Percentiles rank a stretch among this genome's conserved stretches.
Conservation (phyloP, 768 basidiomycete species). For the Mycena kentingensis region DNA sequence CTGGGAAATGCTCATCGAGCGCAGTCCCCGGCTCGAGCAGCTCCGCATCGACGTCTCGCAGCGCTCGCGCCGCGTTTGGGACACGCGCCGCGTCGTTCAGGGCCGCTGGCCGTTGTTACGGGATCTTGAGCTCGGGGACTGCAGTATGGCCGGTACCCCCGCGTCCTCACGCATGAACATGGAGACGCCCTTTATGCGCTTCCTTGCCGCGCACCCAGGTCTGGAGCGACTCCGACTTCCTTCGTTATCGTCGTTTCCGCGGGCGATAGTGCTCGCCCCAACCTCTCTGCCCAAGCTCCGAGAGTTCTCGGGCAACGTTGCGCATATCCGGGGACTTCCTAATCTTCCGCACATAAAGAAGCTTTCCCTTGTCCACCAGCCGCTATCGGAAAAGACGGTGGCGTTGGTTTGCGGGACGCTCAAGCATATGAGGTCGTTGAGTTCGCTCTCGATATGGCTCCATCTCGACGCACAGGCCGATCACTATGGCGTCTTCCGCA, state of each 20-base stretch:
- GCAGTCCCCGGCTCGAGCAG: conserved; percentile 20
- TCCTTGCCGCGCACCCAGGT: conserved; percentile 14
- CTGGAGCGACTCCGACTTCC: conserved; percentile 17
- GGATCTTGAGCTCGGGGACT: conserved; percentile 21
- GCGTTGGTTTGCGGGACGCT: conserved; percentile 16
- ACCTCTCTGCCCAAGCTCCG: conserved; percentile 11
- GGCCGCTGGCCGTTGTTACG: conserved; percentile 18
- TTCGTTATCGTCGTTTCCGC: conserved; percentile 21
- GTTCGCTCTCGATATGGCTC: conserved; percentile 20
- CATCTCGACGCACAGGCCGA: conserved; percentile 21
- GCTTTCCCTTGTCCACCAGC: conserved; percentile 17
- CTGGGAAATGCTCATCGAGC: conserved; percentile 21
- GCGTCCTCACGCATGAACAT: conserved; percentile 10
- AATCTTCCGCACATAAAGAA: conserved; percentile 15
- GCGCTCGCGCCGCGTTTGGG: conserved; percentile 23
- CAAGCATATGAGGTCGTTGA: conserved; percentile 18
- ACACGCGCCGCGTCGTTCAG: conserved; percentile 22
- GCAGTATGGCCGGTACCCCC: conserved; percentile 16
- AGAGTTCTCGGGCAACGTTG: conserved; percentile 15
- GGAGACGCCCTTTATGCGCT: conserved; percentile 23
- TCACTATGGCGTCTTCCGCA: conserved; percentile 20
- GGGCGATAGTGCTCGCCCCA: conserved; percentile 13
- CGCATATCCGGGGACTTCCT: conserved; percentile 17
- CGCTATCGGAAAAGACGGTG: conserved; percentile 20
- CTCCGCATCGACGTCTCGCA: conserved; percentile 21